A percentile compares a stretch with the other conserved stretches of the same genome.
Conservation (phyloP, 140 eudicot genomes). For the Senecio squalidus region DNA sequence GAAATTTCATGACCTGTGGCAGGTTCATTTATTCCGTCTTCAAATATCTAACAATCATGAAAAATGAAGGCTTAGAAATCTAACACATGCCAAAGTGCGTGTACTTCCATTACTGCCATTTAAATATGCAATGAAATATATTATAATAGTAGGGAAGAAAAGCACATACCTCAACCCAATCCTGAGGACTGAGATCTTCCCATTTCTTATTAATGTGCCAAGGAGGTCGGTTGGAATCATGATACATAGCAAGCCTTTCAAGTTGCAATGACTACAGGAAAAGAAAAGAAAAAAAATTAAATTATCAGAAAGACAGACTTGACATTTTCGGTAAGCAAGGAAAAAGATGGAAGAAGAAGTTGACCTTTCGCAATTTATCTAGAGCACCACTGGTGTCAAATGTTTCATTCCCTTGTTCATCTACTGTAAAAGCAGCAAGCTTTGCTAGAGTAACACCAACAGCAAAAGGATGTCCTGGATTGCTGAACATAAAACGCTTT, state of each 20-base stretch:
- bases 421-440: conserved; percentile 98
- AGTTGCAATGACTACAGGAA: conserved; percentile 98
- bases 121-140: neutral
- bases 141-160: neutral
- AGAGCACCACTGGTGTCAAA: conserved; percentile 98
- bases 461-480: conserved; percentile 94
- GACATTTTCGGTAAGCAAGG: conserved; percentile 1
- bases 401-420: conserved; percentile 95
- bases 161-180: conserved; percentile 88
- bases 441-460: conserved; percentile 93
- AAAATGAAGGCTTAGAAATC: conserved; percentile 5
- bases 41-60: conserved; percentile 58
- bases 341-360: conserved; percentile 14
- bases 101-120: conserved; percentile 9
- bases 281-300: conserved; percentile 6
- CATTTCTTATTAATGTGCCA: conserved; percentile 76
- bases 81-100: conserved; percentile 3
- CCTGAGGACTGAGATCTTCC: conserved; percentile 85
- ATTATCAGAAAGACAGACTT: conserved; percentile 11
- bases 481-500: conserved; percentile 38
- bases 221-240: conserved; percentile 82
- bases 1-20: conserved; percentile 34
- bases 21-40: conserved; percentile 88
- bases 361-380: conserved; percentile 91
- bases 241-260: conserved; percentile 97